Percentiles rank a stretch among this genome's conserved stretches.
phyloP scores from a whole-genome alignment of 2,329 filamentous ascomycete species.

The Tolypocladium paradoxum region DNA sequence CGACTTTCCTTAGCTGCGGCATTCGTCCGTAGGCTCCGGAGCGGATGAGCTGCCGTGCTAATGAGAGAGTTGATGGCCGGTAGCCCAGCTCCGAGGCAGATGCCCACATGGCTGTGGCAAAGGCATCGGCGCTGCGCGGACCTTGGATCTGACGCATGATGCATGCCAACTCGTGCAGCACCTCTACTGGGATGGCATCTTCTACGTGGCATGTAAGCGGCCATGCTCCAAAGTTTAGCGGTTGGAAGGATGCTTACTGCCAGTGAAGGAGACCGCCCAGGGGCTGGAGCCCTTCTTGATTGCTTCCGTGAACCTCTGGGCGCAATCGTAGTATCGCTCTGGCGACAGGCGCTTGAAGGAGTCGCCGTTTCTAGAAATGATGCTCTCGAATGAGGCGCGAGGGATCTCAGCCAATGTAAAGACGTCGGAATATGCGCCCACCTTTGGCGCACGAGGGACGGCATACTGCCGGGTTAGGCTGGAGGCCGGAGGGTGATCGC shows the following conservation, averaged over 20 bases:
- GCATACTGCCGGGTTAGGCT: conserved; percentile 2
- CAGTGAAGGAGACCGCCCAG: conserved; percentile 8
- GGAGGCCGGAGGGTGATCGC: neutral
- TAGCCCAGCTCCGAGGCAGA: conserved; percentile 20
- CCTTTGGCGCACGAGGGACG: neutral
- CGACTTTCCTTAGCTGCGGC: conserved; percentile 8
- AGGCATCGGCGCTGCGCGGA: conserved; percentile 3
- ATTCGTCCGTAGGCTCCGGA: conserved; percentile 9
- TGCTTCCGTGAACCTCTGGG: conserved; percentile 11
- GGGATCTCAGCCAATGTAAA: conserved; percentile 14
- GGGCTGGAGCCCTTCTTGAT: conserved; percentile 11
- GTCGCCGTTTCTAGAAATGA: conserved; percentile 7
- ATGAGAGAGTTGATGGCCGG: conserved; percentile 18
- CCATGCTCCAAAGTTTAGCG: neutral
- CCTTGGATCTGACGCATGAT: conserved; percentile 11
- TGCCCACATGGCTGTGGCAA: conserved; percentile 17
- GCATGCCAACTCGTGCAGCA: conserved; percentile 17
- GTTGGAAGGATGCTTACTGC: conserved; percentile 10
- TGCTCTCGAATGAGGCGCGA: conserved; percentile 8
- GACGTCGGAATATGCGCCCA: conserved; percentile 3
- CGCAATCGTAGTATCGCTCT: conserved; percentile 13
- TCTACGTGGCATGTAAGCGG: conserved; percentile 3
- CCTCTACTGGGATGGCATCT: conserved; percentile 8
- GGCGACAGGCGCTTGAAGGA: conserved; percentile 9
- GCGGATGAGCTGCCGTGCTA: conserved; percentile 12